A percentile compares a stretch with the other conserved stretches of the same genome.
Conservation (phyloP, 371 early-diverging fungal species). For the Fennellomyces sp. region DNA sequence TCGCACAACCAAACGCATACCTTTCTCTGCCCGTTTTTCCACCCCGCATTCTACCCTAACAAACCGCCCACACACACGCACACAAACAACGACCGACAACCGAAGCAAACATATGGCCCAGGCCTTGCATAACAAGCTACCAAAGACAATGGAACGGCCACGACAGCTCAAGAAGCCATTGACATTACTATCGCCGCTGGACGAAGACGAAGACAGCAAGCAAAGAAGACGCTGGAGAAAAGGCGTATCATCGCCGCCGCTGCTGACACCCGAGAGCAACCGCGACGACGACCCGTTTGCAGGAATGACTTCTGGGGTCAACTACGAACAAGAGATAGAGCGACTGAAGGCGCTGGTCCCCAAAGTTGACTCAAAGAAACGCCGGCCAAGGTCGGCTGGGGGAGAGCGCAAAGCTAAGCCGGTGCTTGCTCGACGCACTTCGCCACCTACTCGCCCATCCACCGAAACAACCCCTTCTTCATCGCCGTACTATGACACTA, state of each 20-base stretch:
- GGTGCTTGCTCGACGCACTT: neutral
- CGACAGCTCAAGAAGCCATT: neutral
- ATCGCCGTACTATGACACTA: neutral
- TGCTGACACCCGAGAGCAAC: slow-evolving; percentile 14
- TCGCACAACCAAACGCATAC: too few relatives aligned
- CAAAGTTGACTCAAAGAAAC: slow-evolving; percentile 25
- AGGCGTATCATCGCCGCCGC: slow-evolving; percentile 1
- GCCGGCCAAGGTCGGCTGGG: neutral
- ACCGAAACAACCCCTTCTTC: slow-evolving; percentile 7
- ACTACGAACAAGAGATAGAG: slow-evolving; percentile 51
- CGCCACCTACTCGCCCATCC: neutral
- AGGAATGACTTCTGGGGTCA: slow-evolving; percentile 47
- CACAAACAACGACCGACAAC: neutral
- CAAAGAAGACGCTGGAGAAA: slow-evolving; percentile 1
- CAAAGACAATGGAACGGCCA: neutral
- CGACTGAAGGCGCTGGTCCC: slow-evolving; percentile 48
- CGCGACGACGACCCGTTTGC: slow-evolving; percentile 42
- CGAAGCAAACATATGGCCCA: neutral
- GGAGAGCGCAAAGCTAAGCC: neutral
- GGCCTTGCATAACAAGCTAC: neutral
- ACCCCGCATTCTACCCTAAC: neutral
- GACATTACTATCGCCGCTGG: neutral
- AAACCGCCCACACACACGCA: too few relatives aligned
- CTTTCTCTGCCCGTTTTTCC: neutral
- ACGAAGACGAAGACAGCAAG: neutral